phyloP scores from a whole-genome alignment of 1,139 yeast species.

The Blastobotrys ciferrii region DNA sequence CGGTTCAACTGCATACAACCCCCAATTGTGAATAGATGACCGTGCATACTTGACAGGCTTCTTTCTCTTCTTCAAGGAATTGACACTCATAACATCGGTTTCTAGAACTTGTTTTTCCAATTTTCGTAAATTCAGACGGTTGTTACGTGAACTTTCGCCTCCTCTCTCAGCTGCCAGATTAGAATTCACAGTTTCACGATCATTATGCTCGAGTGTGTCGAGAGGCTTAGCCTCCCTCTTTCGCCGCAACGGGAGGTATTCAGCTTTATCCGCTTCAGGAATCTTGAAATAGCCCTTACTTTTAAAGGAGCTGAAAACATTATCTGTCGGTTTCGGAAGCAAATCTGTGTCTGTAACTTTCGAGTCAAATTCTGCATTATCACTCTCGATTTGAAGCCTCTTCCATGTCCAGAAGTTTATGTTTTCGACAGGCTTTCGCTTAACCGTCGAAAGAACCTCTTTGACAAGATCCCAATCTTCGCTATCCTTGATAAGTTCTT shows the following conservation, averaged over 20 bases:
- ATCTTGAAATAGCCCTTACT: constrained; percentile 76
- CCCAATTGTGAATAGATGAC: constrained; percentile 98
- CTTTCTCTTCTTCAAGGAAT: constrained; percentile 79
- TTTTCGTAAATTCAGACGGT: constrained; percentile 84
- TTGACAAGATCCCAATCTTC: constrained; percentile 65
- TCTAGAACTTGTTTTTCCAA: constrained; percentile 89
- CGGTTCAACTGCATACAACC: constrained; percentile 90
- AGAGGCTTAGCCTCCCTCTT: constrained; percentile 46
- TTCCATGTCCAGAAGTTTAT: constrained; percentile 71
- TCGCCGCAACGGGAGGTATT: constrained; percentile 76
- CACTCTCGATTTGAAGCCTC: constrained; percentile 37
- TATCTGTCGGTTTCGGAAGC: constrained; percentile 9
- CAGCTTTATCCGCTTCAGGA: constrained; percentile 67
- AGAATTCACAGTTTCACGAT: constrained; percentile 38
- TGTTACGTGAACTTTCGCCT: constrained; percentile 73
- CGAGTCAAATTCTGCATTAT: constrained; percentile 1
- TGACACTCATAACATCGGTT: constrained; percentile 74
- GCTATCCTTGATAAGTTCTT: constrained; percentile 59
- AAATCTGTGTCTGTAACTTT: constrained; percentile 2
- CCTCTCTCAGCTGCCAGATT: constrained; percentile 15
- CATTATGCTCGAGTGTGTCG: constrained; percentile 32
- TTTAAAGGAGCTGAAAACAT: constrained; percentile 46
- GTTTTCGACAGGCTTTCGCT: constrained; percentile 36
- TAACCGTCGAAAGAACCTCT: constrained; percentile 42
- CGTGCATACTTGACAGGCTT: constrained; percentile 95